Evolutionary conservation across 2,329 filamentous ascomycete species (phyloP).

Genomic region (Tolypocladium ovalisporum): DNA sequence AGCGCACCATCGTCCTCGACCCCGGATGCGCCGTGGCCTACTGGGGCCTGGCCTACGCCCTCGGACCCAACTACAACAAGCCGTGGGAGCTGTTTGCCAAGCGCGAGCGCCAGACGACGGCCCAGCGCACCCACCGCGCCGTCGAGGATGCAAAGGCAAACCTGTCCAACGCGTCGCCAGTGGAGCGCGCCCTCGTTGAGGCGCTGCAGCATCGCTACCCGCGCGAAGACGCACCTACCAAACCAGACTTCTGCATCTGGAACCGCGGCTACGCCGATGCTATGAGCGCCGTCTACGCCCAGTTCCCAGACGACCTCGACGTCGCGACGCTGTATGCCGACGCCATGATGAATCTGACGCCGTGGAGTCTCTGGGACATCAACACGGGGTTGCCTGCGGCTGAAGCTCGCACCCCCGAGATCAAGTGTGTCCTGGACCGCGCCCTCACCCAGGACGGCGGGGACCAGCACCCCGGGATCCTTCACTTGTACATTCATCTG

Average conservation of each 20-base stretch:
- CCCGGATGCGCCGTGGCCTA: slow-evolving; percentile 48
- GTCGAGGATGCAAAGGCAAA: slow-evolving; percentile 14
- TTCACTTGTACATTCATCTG: slow-evolving; percentile 68
- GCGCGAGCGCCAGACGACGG: slow-evolving; percentile 41
- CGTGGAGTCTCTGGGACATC: slow-evolving; percentile 34
- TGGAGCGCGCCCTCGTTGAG: slow-evolving; percentile 50
- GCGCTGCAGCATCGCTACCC: slow-evolving; percentile 55
- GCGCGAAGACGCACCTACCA: slow-evolving; percentile 26
- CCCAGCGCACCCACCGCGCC: slow-evolving; percentile 24
- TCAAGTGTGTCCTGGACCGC: slow-evolving; percentile 22
- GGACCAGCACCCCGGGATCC: slow-evolving; percentile 52
- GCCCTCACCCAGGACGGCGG: slow-evolving; percentile 34
- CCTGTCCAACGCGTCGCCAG: slow-evolving; percentile 11
- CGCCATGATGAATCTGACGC: slow-evolving; percentile 36
- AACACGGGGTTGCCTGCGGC: slow-evolving; percentile 19
- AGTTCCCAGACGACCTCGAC: slow-evolving; percentile 28
- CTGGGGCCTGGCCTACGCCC: slow-evolving; percentile 60
- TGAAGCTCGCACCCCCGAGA: slow-evolving; percentile 20
- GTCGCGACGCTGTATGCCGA: slow-evolving; percentile 26
- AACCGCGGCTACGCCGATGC: slow-evolving; percentile 23
- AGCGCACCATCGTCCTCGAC: slow-evolving; percentile 45
- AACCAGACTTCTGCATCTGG: slow-evolving; percentile 34
- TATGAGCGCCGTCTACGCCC: slow-evolving; percentile 25
- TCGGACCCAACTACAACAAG: slow-evolving; percentile 70
- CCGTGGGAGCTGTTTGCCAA: slow-evolving; percentile 62